A percentile compares a stretch with the other conserved stretches of the same genome.
Conservation (phyloP, 106 monocot species). For the Acorus gramineus region DNA sequence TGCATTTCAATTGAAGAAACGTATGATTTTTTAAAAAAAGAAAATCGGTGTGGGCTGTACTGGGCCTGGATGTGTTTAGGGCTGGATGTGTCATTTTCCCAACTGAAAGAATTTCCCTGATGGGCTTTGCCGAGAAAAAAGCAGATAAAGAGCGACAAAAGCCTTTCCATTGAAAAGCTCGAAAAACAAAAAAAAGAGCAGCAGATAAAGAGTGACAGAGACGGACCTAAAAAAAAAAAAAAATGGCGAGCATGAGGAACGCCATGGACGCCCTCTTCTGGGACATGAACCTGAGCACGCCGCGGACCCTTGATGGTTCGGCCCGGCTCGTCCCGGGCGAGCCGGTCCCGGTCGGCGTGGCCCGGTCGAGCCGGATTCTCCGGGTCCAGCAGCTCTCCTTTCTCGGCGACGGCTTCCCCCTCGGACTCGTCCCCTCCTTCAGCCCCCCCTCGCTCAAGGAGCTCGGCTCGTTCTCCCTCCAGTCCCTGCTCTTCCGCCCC, state of each 20-base stretch:
- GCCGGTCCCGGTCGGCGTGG: conserved; percentile 31
- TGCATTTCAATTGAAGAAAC: no score
- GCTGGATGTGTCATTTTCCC: no score
- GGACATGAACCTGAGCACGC: conserved; percentile 40
- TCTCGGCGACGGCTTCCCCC: conserved; percentile 43
- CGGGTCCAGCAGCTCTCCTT: conserved; percentile 62
- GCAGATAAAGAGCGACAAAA: no score
- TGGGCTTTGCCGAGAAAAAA: no score
- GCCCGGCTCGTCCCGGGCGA: conserved; percentile 46
- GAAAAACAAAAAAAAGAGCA: no score
- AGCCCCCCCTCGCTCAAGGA: conserved; percentile 30
- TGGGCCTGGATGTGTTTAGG: no score
- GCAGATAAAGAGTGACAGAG: no score
- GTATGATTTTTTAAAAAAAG: no score
- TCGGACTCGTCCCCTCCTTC: conserved; percentile 54
- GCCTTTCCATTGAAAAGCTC: no score
- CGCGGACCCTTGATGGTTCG: conserved; percentile 36
- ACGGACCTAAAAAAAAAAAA: no score
- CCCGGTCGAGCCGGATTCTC: conserved; percentile 31
- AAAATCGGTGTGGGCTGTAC: no score
- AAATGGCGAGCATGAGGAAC: conserved; percentile 48
- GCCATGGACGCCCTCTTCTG: conserved; percentile 75
- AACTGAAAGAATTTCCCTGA: no score
- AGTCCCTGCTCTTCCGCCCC: conserved; percentile 41
- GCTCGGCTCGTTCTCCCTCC: conserved; percentile 55